Evolutionary conservation across 371 early-diverging fungal genomes (phyloP).

Genomic region (Circinella umbellata): DNA sequence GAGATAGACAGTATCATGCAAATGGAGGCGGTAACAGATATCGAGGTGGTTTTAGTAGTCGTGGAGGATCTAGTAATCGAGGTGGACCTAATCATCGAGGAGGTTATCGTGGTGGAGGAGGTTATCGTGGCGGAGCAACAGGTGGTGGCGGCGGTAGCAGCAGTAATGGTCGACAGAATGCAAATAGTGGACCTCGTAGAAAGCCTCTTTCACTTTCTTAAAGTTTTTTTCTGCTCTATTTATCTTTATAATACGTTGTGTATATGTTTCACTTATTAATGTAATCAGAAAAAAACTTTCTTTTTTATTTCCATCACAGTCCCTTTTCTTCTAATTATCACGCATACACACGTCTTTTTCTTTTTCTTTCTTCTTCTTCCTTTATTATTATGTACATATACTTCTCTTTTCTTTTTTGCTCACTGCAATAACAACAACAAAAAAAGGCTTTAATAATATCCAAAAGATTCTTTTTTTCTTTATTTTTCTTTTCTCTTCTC

Average conservation of each 20-base stretch:
- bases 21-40: background rate
- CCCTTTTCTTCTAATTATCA: background rate
- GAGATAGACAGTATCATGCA: background rate
- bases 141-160: too few species aligned
- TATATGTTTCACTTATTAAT: too few species aligned
- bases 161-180: background rate
- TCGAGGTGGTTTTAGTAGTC: background rate
- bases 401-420: background rate
- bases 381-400: conserved; percentile 3
- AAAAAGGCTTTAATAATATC: background rate
- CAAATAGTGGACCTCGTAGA: background rate
- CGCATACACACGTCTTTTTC: background rate
- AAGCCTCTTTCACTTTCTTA: background rate
- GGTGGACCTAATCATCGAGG: background rate
- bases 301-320: background rate
- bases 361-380: background rate
- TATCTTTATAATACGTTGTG: background rate
- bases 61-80: background rate
- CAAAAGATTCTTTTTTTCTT: background rate
- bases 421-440: background rate
- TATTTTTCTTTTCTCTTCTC: background rate
- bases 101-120: background rate
- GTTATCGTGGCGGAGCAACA: too few species aligned
- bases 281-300: too few species aligned
- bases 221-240: background rate